A percentile compares a stretch with the other conserved stretches of the same genome.
Evolutionary conservation across 345 rosid species (phyloP).

Genomic region (Rhodamnia argentea): DNA sequence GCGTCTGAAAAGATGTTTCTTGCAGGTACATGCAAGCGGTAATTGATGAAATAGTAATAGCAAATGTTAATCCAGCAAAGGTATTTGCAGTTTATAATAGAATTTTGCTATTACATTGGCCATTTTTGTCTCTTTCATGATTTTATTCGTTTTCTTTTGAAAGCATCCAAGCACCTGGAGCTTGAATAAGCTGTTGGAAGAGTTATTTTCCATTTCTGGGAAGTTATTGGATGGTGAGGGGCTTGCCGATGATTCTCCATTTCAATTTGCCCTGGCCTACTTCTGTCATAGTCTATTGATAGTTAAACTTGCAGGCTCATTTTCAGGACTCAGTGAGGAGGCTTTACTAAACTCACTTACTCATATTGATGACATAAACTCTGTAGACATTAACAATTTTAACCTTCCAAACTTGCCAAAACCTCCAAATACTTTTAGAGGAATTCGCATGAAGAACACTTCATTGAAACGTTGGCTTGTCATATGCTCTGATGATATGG

Average conservation of each 20-base stretch:
- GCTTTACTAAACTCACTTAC: constrained; percentile 47
- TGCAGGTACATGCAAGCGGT: constrained; percentile 91
- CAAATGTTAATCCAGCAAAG: constrained; percentile 56
- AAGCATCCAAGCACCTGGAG: constrained; percentile 85
- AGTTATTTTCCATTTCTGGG: constrained; percentile 50
- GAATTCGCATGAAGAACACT: constrained; percentile 57
- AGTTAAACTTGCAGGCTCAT: constrained; percentile 28
- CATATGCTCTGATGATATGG: constrained; percentile 77
- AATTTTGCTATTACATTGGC: not conserved
- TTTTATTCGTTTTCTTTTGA: constrained; percentile 3
- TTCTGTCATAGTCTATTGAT: not conserved
- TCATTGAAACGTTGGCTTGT: constrained; percentile 78
- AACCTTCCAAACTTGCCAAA: constrained; percentile 70
- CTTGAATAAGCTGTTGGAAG: constrained; percentile 57
- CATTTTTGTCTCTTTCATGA: not conserved
- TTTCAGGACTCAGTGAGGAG: constrained; percentile 41
- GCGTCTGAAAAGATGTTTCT: not conserved
- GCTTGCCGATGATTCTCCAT: not conserved
- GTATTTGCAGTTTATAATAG: constrained; percentile 18
- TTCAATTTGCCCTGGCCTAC: not conserved
- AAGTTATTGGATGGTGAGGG: constrained; percentile 59
- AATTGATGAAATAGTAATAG: constrained; percentile 70
- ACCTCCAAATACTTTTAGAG: constrained; percentile 75
- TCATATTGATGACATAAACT: constrained; percentile 37
- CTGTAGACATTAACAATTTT: constrained; percentile 42